Percentiles rank a stretch among this genome's conserved stretches.
Conservation (phyloP, 169 alveolate species). For the Plasmodium vivax region DNA sequence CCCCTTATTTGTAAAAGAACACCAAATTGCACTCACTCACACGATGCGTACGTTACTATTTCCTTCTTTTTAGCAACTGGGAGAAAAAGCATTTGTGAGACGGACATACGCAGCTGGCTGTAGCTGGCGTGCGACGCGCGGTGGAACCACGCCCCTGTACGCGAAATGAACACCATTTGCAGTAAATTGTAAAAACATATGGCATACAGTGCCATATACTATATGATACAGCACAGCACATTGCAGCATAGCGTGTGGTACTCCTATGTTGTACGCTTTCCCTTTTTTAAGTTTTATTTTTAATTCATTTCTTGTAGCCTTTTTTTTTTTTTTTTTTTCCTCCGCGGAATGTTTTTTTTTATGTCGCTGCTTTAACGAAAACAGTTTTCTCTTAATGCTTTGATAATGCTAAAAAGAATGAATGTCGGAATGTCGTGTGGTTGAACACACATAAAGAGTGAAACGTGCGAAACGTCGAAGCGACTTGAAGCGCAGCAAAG, state of each 20-base stretch:
- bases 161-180: neutral
- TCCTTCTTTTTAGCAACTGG: conserved; percentile 62
- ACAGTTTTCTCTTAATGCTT: neutral
- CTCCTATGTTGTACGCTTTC: neutral
- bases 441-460: neutral
- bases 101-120: neutral
- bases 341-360: neutral
- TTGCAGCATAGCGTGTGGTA: neutral
- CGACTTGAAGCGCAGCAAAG: neutral
- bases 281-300: neutral
- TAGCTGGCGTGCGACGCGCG: neutral
- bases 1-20: neutral
- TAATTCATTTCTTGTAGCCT: neutral
- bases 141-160: neutral
- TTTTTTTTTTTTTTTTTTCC: neutral
- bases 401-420: neutral
- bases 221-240: neutral
- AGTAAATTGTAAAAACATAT: neutral
- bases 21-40: neutral
- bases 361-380: neutral
- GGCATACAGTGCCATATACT: neutral
- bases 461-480: neutral
- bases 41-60: neutral
- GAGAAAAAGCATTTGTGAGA: conserved; percentile 52
- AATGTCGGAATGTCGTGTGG: neutral